Base-by-base conservation (phyloP, 495 filamentous ascomycete species). In the Penicillium subrubescens region DNA sequence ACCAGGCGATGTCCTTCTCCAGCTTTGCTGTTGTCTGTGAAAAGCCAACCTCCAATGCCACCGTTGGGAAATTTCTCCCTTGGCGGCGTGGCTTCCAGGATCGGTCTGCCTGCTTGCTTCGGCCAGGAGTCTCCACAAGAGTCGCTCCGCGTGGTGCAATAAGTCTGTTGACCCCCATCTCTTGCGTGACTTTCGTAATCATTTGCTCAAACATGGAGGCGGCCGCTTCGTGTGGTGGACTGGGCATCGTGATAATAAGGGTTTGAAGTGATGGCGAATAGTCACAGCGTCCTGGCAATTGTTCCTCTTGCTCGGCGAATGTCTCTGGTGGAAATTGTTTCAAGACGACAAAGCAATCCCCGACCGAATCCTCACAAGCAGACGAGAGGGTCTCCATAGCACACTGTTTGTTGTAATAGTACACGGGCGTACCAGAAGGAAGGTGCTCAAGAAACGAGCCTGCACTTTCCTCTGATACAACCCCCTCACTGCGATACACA, bases 31-130 rank as follows among this genome's bases (percentile, higher is more conserved):
- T 48, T 17, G 51, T 48, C 37, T 62, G 35, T 3, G 60, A 43
- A 46, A 56, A 54, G 25, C 60, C 50, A 46, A 56, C 60, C 25
- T 56, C 60, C 10, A 55, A 53, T 15, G 52, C 23, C 34, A 62
- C 51, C 35, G 52, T 62, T 21, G 60, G 60, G 17, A 55, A 56
- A 56, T 62, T 6, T 48, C 60, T 62, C 15, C 21, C 60, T 56
- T 62, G 60, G 37, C 37, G 35, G 25, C 14, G 12, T 33, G 60
- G 60, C 39, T 23, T 35, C 60, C 51, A 62, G 12, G 51, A 44
- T 17, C 60, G 35, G 52, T 56, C 60, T 33, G 60, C 60, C 51
- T 56, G 35, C 39, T 62, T 62, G 17, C 11, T 23, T 56, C 60
- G 51, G 2, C 12, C 60, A 21, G 60, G 60, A 5, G 39, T 62